Percentiles rank a stretch among this genome's conserved stretches.
phyloP scores from a whole-genome alignment of 768 basidiomycete genomes.

The Amanita brunnescens region DNA sequence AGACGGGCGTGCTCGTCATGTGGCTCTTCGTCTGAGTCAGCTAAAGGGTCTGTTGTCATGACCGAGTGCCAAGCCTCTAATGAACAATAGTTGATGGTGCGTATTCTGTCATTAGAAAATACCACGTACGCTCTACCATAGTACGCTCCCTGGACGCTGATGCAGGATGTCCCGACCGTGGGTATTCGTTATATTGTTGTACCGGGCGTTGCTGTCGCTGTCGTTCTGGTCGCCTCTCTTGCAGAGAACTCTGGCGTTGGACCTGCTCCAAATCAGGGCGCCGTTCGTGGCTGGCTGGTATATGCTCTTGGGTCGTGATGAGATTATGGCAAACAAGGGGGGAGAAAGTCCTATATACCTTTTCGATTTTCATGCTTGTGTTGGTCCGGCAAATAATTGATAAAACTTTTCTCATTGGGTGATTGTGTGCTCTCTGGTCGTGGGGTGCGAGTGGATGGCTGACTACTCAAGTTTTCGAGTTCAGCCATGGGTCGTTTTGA shows the following conservation, averaged over 20 bases:
- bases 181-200: neutral
- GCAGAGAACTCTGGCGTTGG: neutral
- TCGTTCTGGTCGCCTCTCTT: slow-evolving; percentile 1
- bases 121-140: slow-evolving; percentile 38
- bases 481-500: neutral
- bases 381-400: neutral
- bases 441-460: neutral
- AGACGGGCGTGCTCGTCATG: slow-evolving; percentile 51
- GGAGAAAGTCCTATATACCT: neutral
- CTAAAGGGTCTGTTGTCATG: slow-evolving; percentile 52
- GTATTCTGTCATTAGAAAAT: slow-evolving; percentile 1
- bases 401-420: slow-evolving; percentile 1
- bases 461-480: neutral
- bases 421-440: neutral
- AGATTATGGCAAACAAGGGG: neutral
- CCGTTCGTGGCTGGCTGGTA: neutral
- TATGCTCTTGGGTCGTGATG: neutral
- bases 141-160: slow-evolving; percentile 23
- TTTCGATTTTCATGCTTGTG: neutral
- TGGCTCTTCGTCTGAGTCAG: slow-evolving; percentile 67
- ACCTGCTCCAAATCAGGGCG: neutral
- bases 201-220: slow-evolving; percentile 7
- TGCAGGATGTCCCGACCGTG: slow-evolving; percentile 8
- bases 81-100: slow-evolving; percentile 8
- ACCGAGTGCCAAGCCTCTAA: slow-evolving; percentile 71